phyloP scores from a whole-genome alignment of 495 filamentous ascomycete genomes.

The Penicillium waksmanii region DNA sequence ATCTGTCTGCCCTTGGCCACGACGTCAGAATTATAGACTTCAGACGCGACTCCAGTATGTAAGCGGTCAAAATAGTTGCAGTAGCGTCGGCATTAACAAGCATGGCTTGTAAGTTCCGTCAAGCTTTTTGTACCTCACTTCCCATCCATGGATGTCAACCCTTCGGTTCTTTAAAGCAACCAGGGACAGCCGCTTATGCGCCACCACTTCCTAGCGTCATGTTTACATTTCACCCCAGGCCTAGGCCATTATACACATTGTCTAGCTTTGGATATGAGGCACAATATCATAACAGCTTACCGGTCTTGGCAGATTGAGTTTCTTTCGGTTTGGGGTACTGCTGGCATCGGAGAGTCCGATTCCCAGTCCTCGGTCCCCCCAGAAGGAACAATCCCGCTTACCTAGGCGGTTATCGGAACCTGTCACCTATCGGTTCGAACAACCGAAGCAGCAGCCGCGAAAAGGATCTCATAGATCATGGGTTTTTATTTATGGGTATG shows the following conservation, averaged over 20 bases:
- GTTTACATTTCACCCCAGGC: slow-evolving; percentile 26
- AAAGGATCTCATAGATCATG: slow-evolving; percentile 11
- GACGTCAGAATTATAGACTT: slow-evolving; percentile 32
- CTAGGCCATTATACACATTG: slow-evolving; percentile 20
- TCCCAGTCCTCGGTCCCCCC: background rate
- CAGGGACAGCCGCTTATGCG: slow-evolving; percentile 20
- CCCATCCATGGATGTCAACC: slow-evolving; percentile 16
- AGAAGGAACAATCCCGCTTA: slow-evolving; percentile 4
- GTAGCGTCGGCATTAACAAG: background rate
- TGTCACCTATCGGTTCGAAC: slow-evolving; percentile 25
- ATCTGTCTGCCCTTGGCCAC: slow-evolving; percentile 11
- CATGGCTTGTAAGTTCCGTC: slow-evolving; percentile 12
- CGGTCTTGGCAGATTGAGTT: background rate
- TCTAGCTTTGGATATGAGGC: background rate
- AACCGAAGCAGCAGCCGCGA: slow-evolving; percentile 19
- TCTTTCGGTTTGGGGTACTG: background rate
- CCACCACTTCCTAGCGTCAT: slow-evolving; percentile 34
- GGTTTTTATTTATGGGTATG: slow-evolving; percentile 12
- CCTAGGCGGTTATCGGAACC: slow-evolving; percentile 14
- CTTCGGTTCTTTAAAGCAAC: slow-evolving; percentile 13
- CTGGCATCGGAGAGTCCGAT: background rate
- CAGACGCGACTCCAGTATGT: background rate
- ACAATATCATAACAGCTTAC: background rate
- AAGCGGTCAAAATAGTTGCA: background rate
- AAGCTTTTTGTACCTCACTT: slow-evolving; percentile 27